Conservation (phyloP, 1,284 basidiomycete genomes). For the Heliocybe sulcata region DNA sequence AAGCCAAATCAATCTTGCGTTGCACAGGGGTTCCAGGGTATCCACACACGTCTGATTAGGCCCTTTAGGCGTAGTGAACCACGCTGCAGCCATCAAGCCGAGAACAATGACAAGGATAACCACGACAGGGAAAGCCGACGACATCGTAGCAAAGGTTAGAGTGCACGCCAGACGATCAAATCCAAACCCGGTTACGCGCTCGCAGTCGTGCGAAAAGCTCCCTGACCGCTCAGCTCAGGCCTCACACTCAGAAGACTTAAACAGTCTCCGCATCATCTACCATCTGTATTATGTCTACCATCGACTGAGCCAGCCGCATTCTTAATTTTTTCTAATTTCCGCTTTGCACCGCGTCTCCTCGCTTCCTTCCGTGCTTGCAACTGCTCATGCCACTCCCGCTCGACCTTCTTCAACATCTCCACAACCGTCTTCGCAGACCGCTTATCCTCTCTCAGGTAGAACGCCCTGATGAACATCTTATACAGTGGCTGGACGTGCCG, state of each 20-base stretch:
- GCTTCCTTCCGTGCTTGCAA: neutral
- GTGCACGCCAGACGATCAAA: too few species aligned
- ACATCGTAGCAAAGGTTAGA: constrained; percentile 18
- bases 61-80: constrained; percentile 75
- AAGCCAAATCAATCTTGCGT: neutral
- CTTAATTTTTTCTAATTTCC: neutral
- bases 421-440: constrained; percentile 45
- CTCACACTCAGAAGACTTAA: too few species aligned
- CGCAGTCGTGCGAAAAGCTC: too few species aligned
- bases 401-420: constrained; percentile 44
- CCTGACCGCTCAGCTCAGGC: too few species aligned
- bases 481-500: constrained; percentile 57
- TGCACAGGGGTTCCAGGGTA: neutral
- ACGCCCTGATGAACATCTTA: constrained; percentile 62
- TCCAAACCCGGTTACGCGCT: too few species aligned
- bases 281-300: neutral
- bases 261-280: too few species aligned
- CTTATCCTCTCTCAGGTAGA: constrained; percentile 45
- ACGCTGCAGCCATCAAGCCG: constrained; percentile 59
- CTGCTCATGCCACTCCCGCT: constrained; percentile 10
- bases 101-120: constrained; percentile 44
- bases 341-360: neutral
- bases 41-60: constrained; percentile 78
- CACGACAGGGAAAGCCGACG: constrained; percentile 28
- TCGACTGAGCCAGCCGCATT: neutral